Base-by-base conservation (phyloP, 495 filamentous ascomycete genomes). In the Aspergillus baeticus region DNA sequence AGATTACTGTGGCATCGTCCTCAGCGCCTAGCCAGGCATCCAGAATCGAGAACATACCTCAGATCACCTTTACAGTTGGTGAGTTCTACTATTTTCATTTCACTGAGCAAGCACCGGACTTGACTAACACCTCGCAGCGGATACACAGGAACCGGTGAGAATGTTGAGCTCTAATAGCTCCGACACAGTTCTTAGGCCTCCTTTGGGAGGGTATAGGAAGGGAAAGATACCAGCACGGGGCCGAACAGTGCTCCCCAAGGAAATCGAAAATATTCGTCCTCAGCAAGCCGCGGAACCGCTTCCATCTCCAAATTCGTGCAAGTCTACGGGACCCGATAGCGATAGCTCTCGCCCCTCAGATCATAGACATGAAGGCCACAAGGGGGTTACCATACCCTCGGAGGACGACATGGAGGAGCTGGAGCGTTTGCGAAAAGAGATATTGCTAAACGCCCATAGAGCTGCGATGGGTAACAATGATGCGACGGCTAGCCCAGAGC, bases 401-500 rank as follows among this genome's bases (percentile, higher is more conserved):
- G 42, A 45, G 13, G 4, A 45, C 42, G 26, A 20, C n/a, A 5
- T n/a, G 21, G 23, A 57, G 5, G 59, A 63, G 33, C 50, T 69
- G 37, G 53, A 52, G 42, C 43, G 49, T 2, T 47, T 64, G n/a
- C 61, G 38, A 18, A 26, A 52, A 13, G 33, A 62, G 35, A 59
- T 67, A 15, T 20, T 65, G 14, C 13, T 11, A 11, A 33, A 55
- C 1, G 60, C 60, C 10, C 55, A 65, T 41, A 13, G 50, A 15
- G 59, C 42, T 1, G 53, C 42, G 33, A 55, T 57, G 3, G 43
- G 61, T 15, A 17, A 34, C 10, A 55, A 57, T 7, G 21, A 38
- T 5, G 37, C 41, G 8, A 50, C 45, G 10, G 55, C 60, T 6
- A 57, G 57, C 41, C 64, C 64, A 5, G 58, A 65, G 22, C 10